A percentile compares a stretch with the other conserved stretches of the same genome.
These are phyloP conservation scores for Pelargonium exstipulatum DNA, from an alignment of 441 rosid genomes.

Conservation along the genomic window DNA sequence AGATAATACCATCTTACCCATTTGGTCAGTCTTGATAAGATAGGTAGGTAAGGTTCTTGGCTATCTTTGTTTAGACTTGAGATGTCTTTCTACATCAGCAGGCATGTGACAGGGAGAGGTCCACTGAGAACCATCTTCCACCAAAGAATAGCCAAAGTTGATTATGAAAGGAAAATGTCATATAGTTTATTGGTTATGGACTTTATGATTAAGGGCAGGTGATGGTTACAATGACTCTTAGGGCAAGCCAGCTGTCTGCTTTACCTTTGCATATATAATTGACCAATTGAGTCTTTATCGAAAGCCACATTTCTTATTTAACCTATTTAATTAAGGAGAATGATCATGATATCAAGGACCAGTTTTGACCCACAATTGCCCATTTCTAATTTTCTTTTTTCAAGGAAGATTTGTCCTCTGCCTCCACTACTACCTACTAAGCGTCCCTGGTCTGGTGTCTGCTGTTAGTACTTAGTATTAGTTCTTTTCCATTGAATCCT, in stretches of 20 bases:
- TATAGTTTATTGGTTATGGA: conserved; percentile 6
- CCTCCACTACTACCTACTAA: conserved; percentile 14
- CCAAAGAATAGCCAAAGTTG: conserved; percentile 7
- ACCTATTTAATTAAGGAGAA: conserved; percentile 13
- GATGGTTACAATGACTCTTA: conserved; percentile 26
- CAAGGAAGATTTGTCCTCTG: conserved; percentile 25
- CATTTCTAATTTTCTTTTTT: conserved; percentile 19
- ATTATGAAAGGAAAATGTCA: conserved; percentile 5
- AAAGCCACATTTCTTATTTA: conserved; percentile 17
- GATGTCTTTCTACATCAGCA: conserved; percentile 2
- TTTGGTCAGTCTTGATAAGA: conserved; percentile 8
- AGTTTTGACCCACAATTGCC: conserved; percentile 24
- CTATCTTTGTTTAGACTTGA: conserved; percentile 5
- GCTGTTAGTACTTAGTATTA: background rate
- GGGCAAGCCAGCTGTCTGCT: conserved; percentile 24
- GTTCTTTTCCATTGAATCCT: background rate
- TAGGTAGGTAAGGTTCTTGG: conserved; percentile 13
- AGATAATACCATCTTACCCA: conserved; percentile 3
- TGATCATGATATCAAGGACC: conserved; percentile 20
- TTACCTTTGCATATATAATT: conserved; percentile 8
- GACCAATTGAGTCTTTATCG: conserved; percentile 16
- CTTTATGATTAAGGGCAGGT: conserved; percentile 24
- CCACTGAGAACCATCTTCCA: conserved; percentile 6
- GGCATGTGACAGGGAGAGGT: conserved; percentile 13
- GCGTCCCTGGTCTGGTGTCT: conserved; percentile 9